A percentile compares a stretch with the other conserved stretches of the same genome.
Evolutionary conservation across 805 yeast species (phyloP).

Genomic region (Saccharomycopsis synnaedendra): DNA sequence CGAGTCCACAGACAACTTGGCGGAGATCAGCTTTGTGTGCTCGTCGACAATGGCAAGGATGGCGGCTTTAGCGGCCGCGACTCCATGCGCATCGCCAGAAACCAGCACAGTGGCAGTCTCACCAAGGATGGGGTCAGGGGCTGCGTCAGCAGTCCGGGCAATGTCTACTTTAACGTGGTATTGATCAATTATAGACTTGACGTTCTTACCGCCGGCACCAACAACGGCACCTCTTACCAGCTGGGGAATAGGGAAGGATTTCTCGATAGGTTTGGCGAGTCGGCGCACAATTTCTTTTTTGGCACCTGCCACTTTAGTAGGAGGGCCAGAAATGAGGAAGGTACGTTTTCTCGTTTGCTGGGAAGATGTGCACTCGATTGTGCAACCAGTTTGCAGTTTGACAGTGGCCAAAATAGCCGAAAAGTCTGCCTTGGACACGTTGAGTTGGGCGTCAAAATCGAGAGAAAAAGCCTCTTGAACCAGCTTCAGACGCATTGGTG

Average conservation of each 20-base stretch:
- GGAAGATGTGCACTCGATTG: constrained; percentile 75
- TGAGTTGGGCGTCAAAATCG: constrained; percentile 55
- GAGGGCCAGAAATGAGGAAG: constrained; percentile 69
- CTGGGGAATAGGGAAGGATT: constrained; percentile 60
- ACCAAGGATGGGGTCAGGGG: constrained; percentile 51
- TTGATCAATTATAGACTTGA: constrained; percentile 65
- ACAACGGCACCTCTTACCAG: constrained; percentile 67
- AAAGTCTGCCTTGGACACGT: constrained; percentile 52
- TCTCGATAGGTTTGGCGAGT: constrained; percentile 61
- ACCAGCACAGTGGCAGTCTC: constrained; percentile 50
- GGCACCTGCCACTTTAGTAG: constrained; percentile 54
- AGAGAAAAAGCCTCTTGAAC: constrained; percentile 75
- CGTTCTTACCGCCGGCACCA: constrained; percentile 76
- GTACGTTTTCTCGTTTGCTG: constrained; percentile 68
- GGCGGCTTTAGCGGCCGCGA: constrained; percentile 55
- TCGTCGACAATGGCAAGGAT: constrained; percentile 67
- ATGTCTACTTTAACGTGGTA: constrained; percentile 65
- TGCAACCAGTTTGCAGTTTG: constrained; percentile 48
- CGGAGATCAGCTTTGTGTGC: constrained; percentile 48
- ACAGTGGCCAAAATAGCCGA: constrained; percentile 53
- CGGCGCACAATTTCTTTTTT: constrained; percentile 65
- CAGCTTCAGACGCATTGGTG: constrained; percentile 41
- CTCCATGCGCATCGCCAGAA: constrained; percentile 81
- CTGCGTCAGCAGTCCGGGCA: constrained; percentile 31
- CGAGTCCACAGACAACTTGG: constrained; percentile 35